These are phyloP conservation scores for Yamadazyma akitaensis DNA, from an alignment of 805 yeast genomes.

Conservation along the genomic window DNA sequence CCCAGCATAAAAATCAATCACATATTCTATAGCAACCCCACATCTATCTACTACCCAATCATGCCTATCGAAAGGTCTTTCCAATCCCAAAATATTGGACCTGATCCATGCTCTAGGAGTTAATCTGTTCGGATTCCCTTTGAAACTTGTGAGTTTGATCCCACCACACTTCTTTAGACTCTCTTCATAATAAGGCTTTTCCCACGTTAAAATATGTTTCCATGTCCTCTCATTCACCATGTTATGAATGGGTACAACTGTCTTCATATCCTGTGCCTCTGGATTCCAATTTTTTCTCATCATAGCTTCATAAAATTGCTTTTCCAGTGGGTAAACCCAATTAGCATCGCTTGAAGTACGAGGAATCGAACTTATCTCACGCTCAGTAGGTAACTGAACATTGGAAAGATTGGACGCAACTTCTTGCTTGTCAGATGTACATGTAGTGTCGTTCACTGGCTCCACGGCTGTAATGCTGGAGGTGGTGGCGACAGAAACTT, in stretches of 20 bases:
- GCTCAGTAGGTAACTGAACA: slow-evolving; percentile 57
- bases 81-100: slow-evolving; percentile 62
- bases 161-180: slow-evolving; percentile 65
- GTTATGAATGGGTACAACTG: slow-evolving; percentile 92
- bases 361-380: slow-evolving; percentile 82
- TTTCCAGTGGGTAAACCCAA: slow-evolving; percentile 96
- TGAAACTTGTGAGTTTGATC: slow-evolving; percentile 75
- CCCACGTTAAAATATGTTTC: slow-evolving; percentile 84
- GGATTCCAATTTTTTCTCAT: slow-evolving; percentile 87
- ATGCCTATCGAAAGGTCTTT: slow-evolving; percentile 90
- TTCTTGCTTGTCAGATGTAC: slow-evolving; percentile 23
- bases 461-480: slow-evolving; percentile 40
- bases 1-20: slow-evolving; percentile 78
- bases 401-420: slow-evolving; percentile 43
- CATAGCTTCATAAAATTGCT: slow-evolving; percentile 95
- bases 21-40: slow-evolving; percentile 81
- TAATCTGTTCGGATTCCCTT: slow-evolving; percentile 80
- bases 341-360: slow-evolving; percentile 58
- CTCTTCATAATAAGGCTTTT: slow-evolving; percentile 52
- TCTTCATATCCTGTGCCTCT: slow-evolving; percentile 73
- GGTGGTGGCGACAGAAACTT: slow-evolving; percentile 30
- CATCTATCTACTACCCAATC: slow-evolving; percentile 91
- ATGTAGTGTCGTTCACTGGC: slow-evolving; percentile 1
- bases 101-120: slow-evolving; percentile 83
- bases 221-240: slow-evolving; percentile 92